A percentile compares a stretch with the other conserved stretches of the same genome.
Evolutionary conservation across 805 yeast species (phyloP).

Genomic region (Priceomyces melissophilus): DNA sequence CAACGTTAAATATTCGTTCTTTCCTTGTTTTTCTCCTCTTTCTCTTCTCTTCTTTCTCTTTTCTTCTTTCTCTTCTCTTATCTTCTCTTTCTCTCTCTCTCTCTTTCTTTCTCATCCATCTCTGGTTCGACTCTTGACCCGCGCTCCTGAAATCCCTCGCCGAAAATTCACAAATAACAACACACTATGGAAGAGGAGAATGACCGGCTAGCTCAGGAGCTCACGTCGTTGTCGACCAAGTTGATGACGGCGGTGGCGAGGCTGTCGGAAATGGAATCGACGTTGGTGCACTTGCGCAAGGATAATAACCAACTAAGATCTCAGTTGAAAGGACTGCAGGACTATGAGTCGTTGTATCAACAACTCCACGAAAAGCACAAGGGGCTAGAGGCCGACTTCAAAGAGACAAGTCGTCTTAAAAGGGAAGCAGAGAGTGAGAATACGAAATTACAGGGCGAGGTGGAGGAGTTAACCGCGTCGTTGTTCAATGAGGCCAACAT

Average conservation of each 20-base stretch:
- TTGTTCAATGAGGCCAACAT: conserved; percentile 80
- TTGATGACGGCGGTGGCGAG: conserved; percentile 58
- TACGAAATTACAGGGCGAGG: conserved; percentile 61
- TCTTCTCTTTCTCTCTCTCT: neutral
- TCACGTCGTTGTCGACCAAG: conserved; percentile 55
- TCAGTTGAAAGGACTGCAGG: conserved; percentile 18
- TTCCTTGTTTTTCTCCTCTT: neutral
- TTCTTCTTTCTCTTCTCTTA: neutral
- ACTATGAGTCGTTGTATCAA: conserved; percentile 20
- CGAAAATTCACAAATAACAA: conserved; percentile 3
- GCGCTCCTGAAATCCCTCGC: neutral
- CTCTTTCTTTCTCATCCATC: neutral
- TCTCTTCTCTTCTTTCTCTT: neutral
- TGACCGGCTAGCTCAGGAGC: conserved; percentile 50
- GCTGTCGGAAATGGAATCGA: conserved; percentile 54
- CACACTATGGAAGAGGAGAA: conserved; percentile 10
- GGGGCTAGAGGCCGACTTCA: conserved; percentile 23
- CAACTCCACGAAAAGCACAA: conserved; percentile 27
- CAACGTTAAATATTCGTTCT: too few relatives aligned
- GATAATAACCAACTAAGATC: conserved; percentile 28
- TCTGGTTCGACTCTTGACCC: neutral
- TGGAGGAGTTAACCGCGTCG: conserved; percentile 75
- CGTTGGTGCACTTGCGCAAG: conserved; percentile 35
- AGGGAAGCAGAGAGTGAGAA: conserved; percentile 57
- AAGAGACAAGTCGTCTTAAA: conserved; percentile 26